phyloP scores from a whole-genome alignment of 1,284 basidiomycete genomes.

The Acaromyces ingoldii region DNA sequence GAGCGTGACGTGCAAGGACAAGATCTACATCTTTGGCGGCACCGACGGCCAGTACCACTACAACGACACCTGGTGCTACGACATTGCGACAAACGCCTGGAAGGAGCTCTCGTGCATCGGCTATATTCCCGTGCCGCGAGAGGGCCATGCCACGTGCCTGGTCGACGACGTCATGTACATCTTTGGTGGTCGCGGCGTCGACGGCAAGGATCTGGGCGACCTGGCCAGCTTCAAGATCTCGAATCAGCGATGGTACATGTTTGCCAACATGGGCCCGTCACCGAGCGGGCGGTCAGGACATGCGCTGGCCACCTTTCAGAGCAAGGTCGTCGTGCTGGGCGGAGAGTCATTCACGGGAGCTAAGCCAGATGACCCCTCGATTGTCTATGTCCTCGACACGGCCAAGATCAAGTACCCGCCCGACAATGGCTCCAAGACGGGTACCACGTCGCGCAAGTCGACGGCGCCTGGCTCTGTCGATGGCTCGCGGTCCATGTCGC shows the following conservation, averaged over 20 bases:
- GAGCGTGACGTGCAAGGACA: conserved; percentile 77
- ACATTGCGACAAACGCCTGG: conserved; percentile 77
- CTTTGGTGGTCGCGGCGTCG: conserved; percentile 93
- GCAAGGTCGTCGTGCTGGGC: conserved; percentile 84
- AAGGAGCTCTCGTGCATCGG: conserved; percentile 93
- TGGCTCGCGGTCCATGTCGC: too few relatives aligned
- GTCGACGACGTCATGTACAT: conserved; percentile 98
- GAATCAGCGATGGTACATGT: conserved; percentile 86
- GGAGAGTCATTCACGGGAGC: conserved; percentile 74
- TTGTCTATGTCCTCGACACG: conserved; percentile 66
- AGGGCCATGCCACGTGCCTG: conserved; percentile 92
- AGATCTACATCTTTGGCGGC: conserved; percentile 84
- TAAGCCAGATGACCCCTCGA: conserved; percentile 72
- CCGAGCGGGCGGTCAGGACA: conserved; percentile 88
- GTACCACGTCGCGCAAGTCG: conserved; percentile 16
- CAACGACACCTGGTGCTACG: conserved; percentile 98
- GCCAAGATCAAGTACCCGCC: conserved; percentile 51
- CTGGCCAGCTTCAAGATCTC: conserved; percentile 91
- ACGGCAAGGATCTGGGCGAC: conserved; percentile 92
- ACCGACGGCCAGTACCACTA: conserved; percentile 98
- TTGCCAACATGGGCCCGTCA: conserved; percentile 96
- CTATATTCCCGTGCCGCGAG: conserved; percentile 90
- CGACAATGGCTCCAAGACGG: conserved; percentile 19
- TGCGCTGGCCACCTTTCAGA: conserved; percentile 84
- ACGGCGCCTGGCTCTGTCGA: conserved; percentile 8